Percentiles rank a stretch among this genome's conserved stretches.
phyloP scores from a whole-genome alignment of 2,329 filamentous ascomycete genomes.

The Sclerotinia minor region DNA sequence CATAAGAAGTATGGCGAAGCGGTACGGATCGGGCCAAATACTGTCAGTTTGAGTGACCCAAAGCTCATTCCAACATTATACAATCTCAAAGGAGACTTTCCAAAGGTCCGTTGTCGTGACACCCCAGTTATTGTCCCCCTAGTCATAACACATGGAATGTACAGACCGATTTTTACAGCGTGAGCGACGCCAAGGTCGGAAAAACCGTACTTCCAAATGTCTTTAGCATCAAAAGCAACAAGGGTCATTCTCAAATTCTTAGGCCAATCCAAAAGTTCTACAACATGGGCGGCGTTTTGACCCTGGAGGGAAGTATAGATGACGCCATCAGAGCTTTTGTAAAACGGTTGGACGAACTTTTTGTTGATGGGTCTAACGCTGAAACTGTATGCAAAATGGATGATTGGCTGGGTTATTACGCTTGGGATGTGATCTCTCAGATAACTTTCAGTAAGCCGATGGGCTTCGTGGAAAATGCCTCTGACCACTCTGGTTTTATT shows the following conservation, averaged over 20 bases:
- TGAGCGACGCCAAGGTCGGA: constrained; percentile 33
- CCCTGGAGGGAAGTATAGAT: constrained; percentile 40
- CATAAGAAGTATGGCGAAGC: constrained; percentile 34
- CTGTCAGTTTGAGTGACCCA: constrained; percentile 37
- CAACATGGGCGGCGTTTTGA: constrained; percentile 27
- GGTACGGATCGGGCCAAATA: constrained; percentile 36
- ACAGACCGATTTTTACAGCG: constrained; percentile 34
- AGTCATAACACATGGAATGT: background rate
- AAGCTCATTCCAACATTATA: constrained; percentile 30
- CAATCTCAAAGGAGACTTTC: constrained; percentile 27
- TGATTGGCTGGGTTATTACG: constrained; percentile 46
- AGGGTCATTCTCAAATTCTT: constrained; percentile 26
- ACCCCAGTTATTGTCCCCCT: background rate
- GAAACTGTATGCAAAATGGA: constrained; percentile 42
- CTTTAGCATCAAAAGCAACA: constrained; percentile 33
- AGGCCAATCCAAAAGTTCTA: constrained; percentile 40
- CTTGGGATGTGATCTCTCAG: constrained; percentile 46
- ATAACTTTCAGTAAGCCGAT: constrained; percentile 46
- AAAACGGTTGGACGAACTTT: constrained; percentile 41
- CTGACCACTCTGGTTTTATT: constrained; percentile 43
- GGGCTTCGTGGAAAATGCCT: constrained; percentile 43
- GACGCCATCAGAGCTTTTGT: constrained; percentile 41
- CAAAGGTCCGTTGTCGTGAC: constrained; percentile 29
- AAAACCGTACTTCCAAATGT: constrained; percentile 29
- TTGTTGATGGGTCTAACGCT: constrained; percentile 35